These are phyloP conservation scores for Nemania serpens DNA, from an alignment of 2,329 filamentous ascomycete species.

Conservation along the genomic window DNA sequence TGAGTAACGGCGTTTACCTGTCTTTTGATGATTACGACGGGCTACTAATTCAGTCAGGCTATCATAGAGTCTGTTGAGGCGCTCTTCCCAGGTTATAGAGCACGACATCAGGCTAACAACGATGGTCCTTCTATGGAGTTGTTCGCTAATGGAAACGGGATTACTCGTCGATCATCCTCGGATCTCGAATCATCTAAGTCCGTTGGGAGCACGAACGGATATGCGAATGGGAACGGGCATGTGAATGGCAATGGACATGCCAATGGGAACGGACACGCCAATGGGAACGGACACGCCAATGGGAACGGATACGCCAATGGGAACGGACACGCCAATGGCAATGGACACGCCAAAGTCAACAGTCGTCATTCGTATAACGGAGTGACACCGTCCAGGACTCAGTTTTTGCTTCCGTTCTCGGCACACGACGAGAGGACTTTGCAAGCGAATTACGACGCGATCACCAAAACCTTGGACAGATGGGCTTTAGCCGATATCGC, in stretches of 20 bases:
- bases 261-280: too few species aligned
- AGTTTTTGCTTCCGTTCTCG: slow-evolving; percentile 4
- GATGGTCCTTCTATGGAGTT: neutral
- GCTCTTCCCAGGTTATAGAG: neutral
- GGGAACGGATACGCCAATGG: too few species aligned
- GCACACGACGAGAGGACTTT: slow-evolving; percentile 14
- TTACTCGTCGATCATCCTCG: neutral
- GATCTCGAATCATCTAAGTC: too few species aligned
- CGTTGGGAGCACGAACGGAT: too few species aligned
- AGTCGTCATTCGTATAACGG: too few species aligned
- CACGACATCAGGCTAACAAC: neutral
- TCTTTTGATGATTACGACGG: neutral
- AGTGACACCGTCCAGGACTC: neutral
- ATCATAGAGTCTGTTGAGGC: neutral
- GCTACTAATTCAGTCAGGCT: neutral
- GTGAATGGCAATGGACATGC: too few species aligned
- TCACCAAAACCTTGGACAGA: too few species aligned
- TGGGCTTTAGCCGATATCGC: neutral
- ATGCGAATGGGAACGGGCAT: neutral
- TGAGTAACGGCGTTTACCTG: neutral
- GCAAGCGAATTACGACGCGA: neutral
- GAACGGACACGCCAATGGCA: too few species aligned
- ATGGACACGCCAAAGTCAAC: too few species aligned
- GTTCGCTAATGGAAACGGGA: neutral
- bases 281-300: too few species aligned